phyloP scores from a whole-genome alignment of 225 moss, liverwort and hornwort genomes.

The Sphagnum tenellum region DNA sequence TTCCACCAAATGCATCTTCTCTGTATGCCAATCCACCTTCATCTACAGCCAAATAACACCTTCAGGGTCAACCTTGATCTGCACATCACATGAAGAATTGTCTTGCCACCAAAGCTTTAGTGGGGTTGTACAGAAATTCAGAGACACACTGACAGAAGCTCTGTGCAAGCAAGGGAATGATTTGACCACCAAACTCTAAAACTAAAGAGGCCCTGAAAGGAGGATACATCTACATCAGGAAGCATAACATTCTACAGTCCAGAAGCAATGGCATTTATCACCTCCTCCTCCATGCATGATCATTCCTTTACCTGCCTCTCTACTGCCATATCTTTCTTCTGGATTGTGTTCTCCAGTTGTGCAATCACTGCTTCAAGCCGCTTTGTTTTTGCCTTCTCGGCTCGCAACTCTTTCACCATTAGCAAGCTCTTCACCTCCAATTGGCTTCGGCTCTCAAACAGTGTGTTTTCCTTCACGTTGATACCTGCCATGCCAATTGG shows the following conservation, averaged over 20 bases:
- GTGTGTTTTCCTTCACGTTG: background rate
- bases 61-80: background rate
- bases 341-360: background rate
- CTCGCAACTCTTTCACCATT: slow-evolving; percentile 6
- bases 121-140: background rate
- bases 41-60: background rate
- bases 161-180: no score
- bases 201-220: no score
- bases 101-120: background rate
- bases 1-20: background rate
- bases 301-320: no score
- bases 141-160: no score
- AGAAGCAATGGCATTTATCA: no score
- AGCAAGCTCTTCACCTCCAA: slow-evolving; percentile 8
- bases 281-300: no score
- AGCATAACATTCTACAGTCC: no score
- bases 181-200: no score
- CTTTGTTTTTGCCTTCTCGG: slow-evolving; percentile 1
- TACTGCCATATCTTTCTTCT: background rate
- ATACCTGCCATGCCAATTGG: slow-evolving; percentile 1
- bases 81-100: background rate
- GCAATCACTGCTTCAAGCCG: background rate
- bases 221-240: no score
- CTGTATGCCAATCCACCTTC: background rate
- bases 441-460: slow-evolving; percentile 3